Evolutionary conservation across 1,284 basidiomycete species (phyloP), one percentile per base, ranked within the genome.

Genomic region (Fomitopsis betulina): DNA sequence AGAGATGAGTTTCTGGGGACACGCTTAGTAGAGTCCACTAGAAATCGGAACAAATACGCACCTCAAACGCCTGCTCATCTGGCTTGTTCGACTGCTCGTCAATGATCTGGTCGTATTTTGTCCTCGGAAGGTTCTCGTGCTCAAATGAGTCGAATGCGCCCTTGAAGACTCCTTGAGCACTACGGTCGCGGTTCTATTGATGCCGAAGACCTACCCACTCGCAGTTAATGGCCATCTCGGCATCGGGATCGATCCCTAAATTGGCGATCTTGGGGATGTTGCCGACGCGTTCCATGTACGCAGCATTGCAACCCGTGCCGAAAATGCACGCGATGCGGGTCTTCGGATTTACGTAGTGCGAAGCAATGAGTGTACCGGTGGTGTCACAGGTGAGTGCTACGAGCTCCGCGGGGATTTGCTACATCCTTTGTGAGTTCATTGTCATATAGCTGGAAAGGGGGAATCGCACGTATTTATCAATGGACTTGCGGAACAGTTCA

Each of bases 261-360:
- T 85, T 66, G 59, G 84, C 80, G 65, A 98, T 85, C 82, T 99
- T 94, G 53, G 85, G 83, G 45, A 91, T 88, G 60, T 85, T 79
- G 37, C 75, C 75, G 19, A 96, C 84, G 60, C 88, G 87, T 73
- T 99, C 96, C 91, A 95, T 94, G 71, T 96, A 96, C 5, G 96
- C 96, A 0, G 96, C 97, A 73, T 99, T 99, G 73, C 96, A 99
- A 0, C 96, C 96, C 2, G 96, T 99, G 39, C 96, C 97, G 67
- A 98, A 97, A 70, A 99, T 99, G 71, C 93, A 91, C 1, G 94
- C 96, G 63, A 98, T 96, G 71, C 91, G 91, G 40, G 96, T 97
- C 65, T 76, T 78, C 1, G 92, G 90, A 70, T 94, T 92, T 64
- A 98, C 95, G 67, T 99, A 99, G 77, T 94, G 91, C 6, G 95